Evolutionary conservation across 768 basidiomycete species (phyloP).

Genomic region (Agaricus sinodeliciosus): DNA sequence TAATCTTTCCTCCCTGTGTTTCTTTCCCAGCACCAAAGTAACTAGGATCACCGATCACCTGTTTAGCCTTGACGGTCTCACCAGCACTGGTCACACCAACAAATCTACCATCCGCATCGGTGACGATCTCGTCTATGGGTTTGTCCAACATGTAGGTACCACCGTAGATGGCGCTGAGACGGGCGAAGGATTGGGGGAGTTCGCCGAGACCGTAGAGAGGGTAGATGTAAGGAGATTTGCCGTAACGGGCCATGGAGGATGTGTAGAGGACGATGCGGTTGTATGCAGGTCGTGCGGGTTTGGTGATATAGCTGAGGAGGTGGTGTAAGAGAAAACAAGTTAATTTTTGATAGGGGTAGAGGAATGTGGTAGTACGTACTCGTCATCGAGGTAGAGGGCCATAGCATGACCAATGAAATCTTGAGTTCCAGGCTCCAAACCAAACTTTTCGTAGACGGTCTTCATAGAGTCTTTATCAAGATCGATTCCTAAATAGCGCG

Average conservation of each 20-base stretch:
- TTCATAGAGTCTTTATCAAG: conserved; percentile 92
- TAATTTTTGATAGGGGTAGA: neutral
- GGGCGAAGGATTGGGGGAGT: conserved; percentile 97
- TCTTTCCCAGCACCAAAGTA: conserved; percentile 83
- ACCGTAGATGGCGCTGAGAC: conserved; percentile 96
- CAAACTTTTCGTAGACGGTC: conserved; percentile 93
- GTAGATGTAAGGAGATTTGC: conserved; percentile 99
- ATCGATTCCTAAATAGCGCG: conserved; percentile 54
- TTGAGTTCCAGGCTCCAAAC: conserved; percentile 93
- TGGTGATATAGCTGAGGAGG: conserved; percentile 67
- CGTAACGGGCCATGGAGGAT: conserved; percentile 97
- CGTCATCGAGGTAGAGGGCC: conserved; percentile 96
- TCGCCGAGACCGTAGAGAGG: conserved; percentile 98
- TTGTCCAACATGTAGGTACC: conserved; percentile 99
- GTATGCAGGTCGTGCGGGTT: conserved; percentile 85
- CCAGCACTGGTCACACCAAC: conserved; percentile 83
- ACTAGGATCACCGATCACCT: conserved; percentile 96
- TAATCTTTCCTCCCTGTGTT: conserved; percentile 65
- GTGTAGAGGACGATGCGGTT: conserved; percentile 97
- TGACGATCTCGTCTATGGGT: conserved; percentile 84
- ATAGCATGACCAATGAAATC: conserved; percentile 99
- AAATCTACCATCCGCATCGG: conserved; percentile 81
- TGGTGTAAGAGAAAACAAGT: too few relatives aligned
- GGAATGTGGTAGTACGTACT: conserved; percentile 50
- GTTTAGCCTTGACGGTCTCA: conserved; percentile 95